Conservation (phyloP, 495 filamentous ascomycete species). For the Hypoxylon intermedium region DNA sequence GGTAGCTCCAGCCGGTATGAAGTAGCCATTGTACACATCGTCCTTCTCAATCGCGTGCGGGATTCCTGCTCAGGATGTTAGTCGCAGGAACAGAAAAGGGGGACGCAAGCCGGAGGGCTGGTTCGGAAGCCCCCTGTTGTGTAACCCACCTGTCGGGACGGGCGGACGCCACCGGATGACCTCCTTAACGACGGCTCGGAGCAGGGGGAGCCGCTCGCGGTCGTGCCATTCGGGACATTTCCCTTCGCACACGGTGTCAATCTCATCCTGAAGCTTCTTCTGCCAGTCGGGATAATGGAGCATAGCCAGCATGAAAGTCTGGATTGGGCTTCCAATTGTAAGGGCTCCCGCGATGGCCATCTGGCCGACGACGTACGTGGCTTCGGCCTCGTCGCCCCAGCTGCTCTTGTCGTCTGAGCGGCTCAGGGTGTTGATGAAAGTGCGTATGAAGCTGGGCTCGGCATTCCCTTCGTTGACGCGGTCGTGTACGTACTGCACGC, state of each 20-base stretch:
- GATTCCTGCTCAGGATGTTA: constrained; percentile 46
- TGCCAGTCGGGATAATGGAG: constrained; percentile 65
- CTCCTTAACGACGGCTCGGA: constrained; percentile 68
- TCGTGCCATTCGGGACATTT: constrained; percentile 59
- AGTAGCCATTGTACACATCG: constrained; percentile 63
- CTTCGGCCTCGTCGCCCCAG: constrained; percentile 44
- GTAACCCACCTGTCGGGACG: constrained; percentile 54
- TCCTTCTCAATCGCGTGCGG: constrained; percentile 62
- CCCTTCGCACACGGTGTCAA: constrained; percentile 58
- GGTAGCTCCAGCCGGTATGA: constrained; percentile 62
- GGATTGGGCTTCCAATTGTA: constrained; percentile 60
- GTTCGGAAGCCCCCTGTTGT: neutral
- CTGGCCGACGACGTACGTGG: constrained; percentile 53
- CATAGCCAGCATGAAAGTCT: constrained; percentile 67
- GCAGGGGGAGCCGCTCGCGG: constrained; percentile 50
- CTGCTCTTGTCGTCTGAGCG: constrained; percentile 17
- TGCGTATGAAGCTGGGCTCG: constrained; percentile 53
- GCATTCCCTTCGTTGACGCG: constrained; percentile 32
- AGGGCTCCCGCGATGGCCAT: constrained; percentile 59
- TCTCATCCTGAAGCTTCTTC: constrained; percentile 59
- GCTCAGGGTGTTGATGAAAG: constrained; percentile 48
- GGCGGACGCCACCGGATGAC: constrained; percentile 66
- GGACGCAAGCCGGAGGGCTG: neutral
- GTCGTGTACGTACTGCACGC: constrained; percentile 51
- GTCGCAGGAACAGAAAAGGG: neutral